A percentile compares a stretch with the other conserved stretches of the same genome.
Evolutionary conservation across 2,329 filamentous ascomycete species (phyloP).

Genomic region (Botrytis fragariae): DNA sequence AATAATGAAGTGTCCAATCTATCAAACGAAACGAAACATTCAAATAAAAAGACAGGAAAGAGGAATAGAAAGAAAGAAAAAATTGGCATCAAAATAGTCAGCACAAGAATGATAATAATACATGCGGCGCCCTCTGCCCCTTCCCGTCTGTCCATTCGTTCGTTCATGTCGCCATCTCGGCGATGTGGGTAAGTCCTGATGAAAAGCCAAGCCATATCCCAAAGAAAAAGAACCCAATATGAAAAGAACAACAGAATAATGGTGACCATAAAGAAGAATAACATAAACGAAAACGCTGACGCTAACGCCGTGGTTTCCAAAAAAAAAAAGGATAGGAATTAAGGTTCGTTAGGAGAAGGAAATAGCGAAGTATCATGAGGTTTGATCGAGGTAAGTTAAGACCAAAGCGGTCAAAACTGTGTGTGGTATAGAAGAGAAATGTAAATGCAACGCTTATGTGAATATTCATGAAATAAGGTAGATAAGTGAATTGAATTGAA

Average conservation of each 20-base stretch:
- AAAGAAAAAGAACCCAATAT: too few species aligned
- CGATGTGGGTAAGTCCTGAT: not conserved
- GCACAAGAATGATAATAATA: not conserved
- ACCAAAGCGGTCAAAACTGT: not conserved
- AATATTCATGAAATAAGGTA: not conserved
- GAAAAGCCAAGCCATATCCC: not conserved
- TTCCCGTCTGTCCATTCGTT: not conserved
- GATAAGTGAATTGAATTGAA: not conserved
- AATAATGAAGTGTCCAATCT: not conserved
- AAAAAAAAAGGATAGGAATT: not conserved
- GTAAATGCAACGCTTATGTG: not conserved
- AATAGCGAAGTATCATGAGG: not conserved
- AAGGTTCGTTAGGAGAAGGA: not conserved
- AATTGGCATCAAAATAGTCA: not conserved
- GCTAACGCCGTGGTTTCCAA: slow-evolving; percentile 18
- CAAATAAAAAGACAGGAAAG: not conserved
- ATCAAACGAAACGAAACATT: not conserved
- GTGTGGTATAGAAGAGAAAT: not conserved
- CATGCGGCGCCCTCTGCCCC: not conserved
- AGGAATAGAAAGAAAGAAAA: too few species aligned
- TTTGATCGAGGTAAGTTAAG: not conserved
- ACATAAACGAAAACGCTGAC: not conserved
- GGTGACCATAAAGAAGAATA: not conserved
- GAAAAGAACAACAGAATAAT: not conserved
- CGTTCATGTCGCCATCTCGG: not conserved